Percentiles rank a stretch among this genome's conserved stretches.
Evolutionary conservation across 768 basidiomycete genomes (phyloP).

Genomic region (Tubosaeta sp.): DNA sequence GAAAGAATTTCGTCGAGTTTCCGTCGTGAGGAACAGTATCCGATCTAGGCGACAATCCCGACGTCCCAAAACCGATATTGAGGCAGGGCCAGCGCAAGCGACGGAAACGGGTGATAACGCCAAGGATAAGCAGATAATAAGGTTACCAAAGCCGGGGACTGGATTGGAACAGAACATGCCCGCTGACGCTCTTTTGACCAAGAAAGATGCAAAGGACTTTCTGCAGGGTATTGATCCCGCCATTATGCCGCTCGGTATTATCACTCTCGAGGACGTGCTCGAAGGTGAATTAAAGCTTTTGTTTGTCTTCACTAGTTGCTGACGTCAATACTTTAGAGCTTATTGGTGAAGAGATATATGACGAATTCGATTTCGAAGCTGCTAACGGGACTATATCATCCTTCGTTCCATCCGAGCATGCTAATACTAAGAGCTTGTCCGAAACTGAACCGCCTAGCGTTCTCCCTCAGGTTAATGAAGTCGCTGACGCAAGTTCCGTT

Average conservation of each 20-base stretch:
- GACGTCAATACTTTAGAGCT: constrained; percentile 50
- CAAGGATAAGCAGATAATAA: constrained; percentile 25
- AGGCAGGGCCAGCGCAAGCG: constrained; percentile 18
- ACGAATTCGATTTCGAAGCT: constrained; percentile 83
- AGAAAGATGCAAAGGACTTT: constrained; percentile 78
- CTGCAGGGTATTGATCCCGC: constrained; percentile 78
- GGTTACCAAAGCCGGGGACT: constrained; percentile 33
- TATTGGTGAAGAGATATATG: constrained; percentile 90
- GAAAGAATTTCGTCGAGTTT: constrained; percentile 10
- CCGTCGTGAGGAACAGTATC: constrained; percentile 12
- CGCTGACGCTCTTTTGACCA: constrained; percentile 78
- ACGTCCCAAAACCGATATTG: constrained; percentile 20
- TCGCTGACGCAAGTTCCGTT: constrained; percentile 21
- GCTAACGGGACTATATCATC: constrained; percentile 51
- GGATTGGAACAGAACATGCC: constrained; percentile 80
- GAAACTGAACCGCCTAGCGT: constrained; percentile 14
- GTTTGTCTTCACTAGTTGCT: neutral
- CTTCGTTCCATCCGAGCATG: constrained; percentile 34
- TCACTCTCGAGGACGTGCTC: constrained; percentile 89
- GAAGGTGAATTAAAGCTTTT: constrained; percentile 53
- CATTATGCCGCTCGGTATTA: constrained; percentile 84
- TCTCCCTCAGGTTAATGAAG: constrained; percentile 2
- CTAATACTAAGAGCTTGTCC: constrained; percentile 31
- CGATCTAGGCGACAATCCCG: constrained; percentile 10
- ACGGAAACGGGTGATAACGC: constrained; percentile 11